Evolutionary conservation across 139 green algal genomes (phyloP), one percentile per base, ranked within the genome.

Genomic region (Picochlorum costavermella): DNA sequence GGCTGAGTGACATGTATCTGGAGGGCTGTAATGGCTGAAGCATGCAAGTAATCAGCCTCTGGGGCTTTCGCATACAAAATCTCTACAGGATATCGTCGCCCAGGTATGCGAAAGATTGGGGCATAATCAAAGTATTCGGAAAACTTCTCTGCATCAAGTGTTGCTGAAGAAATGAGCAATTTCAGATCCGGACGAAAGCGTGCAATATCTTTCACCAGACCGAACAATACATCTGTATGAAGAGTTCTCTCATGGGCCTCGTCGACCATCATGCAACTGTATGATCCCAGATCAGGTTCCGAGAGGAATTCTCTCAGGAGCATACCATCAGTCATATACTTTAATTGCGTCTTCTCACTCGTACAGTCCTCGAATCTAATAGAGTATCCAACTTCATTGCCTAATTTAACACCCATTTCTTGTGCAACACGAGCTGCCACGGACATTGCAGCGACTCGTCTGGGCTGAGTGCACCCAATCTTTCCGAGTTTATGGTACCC

Each of bases 321-420:
- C 90, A 99, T 98, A 76, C 94, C 92, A 64, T 97, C 92, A 10
- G 92, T 97, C 92, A 97, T 97, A 86, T 97, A 98, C 83, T 99
- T 99, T 56, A 99, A 62, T 50, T 92, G 40, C 4, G 94, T 99
- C 74, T 96, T 92, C 68, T 97, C 90, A 61, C 44, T 33, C 28
- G 94, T 97, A 85, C 92, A 97, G 80, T 99, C 94, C 79, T 99
- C 94, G 65, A 99, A 99, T 50, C 94, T 89, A 68, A 99, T 97
- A 26, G 84, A 94, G 81, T 99, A 99, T 14, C 94, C 94, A 17
- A 91, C 90, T 83, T 97, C 90, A 23, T 84, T 68, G 8, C 92
- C 92, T 44, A 98, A 81, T 81, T 96, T 96, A 53, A 86, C 77
- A 6, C 76, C 86, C 75, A 98, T 84, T 77, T 98, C 94, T 20